phyloP scores from a whole-genome alignment of 495 filamentous ascomycete species.

The Chlorociboria aeruginascens region DNA sequence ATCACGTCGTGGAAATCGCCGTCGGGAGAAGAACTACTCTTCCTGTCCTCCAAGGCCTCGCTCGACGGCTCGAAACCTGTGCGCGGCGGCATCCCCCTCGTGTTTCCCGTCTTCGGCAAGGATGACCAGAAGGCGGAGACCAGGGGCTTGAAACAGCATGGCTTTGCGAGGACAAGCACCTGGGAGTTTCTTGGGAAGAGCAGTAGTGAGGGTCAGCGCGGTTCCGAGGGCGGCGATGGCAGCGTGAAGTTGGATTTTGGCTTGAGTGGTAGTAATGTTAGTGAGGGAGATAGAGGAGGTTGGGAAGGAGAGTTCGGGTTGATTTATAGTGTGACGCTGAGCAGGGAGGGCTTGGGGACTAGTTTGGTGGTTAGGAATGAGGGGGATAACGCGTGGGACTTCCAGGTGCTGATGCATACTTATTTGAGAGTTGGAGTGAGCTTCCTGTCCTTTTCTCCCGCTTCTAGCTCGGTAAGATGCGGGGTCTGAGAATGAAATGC shows the following conservation, averaged over 20 bases:
- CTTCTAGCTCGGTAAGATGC: not conserved
- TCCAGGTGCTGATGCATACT: slow-evolving; percentile 83
- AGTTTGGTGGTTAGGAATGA: slow-evolving; percentile 81
- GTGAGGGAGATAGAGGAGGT: slow-evolving; percentile 44
- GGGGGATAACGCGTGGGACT: slow-evolving; percentile 69
- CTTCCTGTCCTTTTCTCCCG: not conserved
- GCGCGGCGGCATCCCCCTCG: slow-evolving; percentile 76
- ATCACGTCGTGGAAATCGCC: slow-evolving; percentile 84
- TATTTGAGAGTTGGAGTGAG: slow-evolving; percentile 73
- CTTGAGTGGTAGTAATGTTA: slow-evolving; percentile 58
- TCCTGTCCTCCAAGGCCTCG: slow-evolving; percentile 65
- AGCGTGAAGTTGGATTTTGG: slow-evolving; percentile 91
- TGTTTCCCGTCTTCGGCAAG: slow-evolving; percentile 93
- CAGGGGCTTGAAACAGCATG: slow-evolving; percentile 75
- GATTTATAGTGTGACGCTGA: slow-evolving; percentile 85
- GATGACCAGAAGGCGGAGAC: slow-evolving; percentile 61
- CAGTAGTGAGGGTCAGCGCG: slow-evolving; percentile 39
- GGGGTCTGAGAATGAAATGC: not conserved
- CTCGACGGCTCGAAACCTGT: slow-evolving; percentile 49
- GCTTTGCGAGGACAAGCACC: slow-evolving; percentile 79
- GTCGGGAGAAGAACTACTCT: slow-evolving; percentile 74
- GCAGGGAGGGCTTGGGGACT: slow-evolving; percentile 61
- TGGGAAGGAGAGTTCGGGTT: slow-evolving; percentile 83
- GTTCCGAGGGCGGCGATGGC: slow-evolving; percentile 37
- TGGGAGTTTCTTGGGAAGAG: slow-evolving; percentile 70